Evolutionary conservation across 2,329 filamentous ascomycete species (phyloP), one percentile per base, ranked within the genome.

Genomic region (Remersonia thermophila): DNA sequence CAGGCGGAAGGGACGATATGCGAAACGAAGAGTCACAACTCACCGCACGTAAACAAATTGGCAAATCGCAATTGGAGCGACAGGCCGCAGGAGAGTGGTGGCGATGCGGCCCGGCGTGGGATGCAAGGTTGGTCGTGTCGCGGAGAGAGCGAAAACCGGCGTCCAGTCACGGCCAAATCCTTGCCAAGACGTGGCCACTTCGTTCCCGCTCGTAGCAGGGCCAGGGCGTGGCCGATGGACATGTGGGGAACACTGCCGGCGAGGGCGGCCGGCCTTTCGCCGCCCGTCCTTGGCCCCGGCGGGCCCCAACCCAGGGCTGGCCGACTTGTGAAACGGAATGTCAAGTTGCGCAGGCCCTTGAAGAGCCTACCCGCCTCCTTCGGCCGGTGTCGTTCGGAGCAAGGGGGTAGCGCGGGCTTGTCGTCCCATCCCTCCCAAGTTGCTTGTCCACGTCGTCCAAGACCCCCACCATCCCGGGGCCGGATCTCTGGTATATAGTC

Each of bases 81-180:
- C 32, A 25, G n/a, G 17, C 10, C 20, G 26, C 15, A 9, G 20
- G 20, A 23, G 11, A 30, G 29, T 36, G 37, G 37, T 37, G 36
- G 30, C 34, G 37, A 33, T 23, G 20, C 20, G 20, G 38, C 30
- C 25, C 27, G 40, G 41, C 39, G 42, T 37, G 42, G 44, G 42
- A 45, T 40, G 34, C 23, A 13, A 27, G 18, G 28, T 26, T 37
- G 38, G 37, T 36, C 30, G 38, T 32, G 37, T 30, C 36, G 33
- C 39, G 41, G 39, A 34, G 25, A 6, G 37, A 43, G 42, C 46
- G 46, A 48, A 45, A 43, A 48, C 42, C 46, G 46, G 46, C 44
- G 41, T 9, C 20, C 37, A 23, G 20, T 5, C 20, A 23, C 5
- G 9, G n/a, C 32, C 26, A 32, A 40, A 38, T 39, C 39, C 38